Evolutionary conservation across 257 asterid genomes (phyloP).

Genomic region (Solanum boliviense): DNA sequence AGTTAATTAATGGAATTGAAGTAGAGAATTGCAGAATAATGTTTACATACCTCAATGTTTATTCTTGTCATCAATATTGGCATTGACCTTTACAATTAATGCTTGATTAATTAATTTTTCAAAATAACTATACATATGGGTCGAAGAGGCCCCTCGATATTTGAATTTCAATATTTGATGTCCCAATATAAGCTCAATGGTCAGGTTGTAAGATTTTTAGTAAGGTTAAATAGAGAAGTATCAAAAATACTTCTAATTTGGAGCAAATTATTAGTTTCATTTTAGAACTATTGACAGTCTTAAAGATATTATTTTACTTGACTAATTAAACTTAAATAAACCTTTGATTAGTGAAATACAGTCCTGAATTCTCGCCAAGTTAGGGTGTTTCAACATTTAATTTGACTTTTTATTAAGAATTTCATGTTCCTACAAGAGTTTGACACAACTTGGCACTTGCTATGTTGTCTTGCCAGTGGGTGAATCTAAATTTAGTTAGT

Average conservation of each 20-base stretch:
- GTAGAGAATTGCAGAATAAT: background rate
- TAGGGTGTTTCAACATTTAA: background rate
- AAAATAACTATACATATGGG: background rate
- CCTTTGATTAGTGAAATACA: no score
- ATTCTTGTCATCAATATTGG: background rate
- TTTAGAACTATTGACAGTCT: no score
- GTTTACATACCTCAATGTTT: background rate
- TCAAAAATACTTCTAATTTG: no score
- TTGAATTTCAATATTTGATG: background rate
- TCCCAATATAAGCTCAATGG: background rate
- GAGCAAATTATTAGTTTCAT: no score
- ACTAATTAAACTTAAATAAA: no score
- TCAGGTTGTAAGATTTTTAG: background rate
- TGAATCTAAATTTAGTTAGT: no score
- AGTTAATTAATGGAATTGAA: background rate
- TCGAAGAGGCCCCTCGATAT: background rate
- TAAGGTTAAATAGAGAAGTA: background rate
- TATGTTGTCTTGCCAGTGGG: no score
- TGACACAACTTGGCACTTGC: background rate
- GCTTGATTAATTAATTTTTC: background rate
- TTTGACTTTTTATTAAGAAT: no score
- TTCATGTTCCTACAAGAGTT: background rate
- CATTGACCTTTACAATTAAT: background rate
- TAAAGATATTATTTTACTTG: background rate
- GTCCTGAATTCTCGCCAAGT: background rate